Base-by-base conservation (phyloP, 805 yeast genomes). In the Candida qinlingensis region DNA sequence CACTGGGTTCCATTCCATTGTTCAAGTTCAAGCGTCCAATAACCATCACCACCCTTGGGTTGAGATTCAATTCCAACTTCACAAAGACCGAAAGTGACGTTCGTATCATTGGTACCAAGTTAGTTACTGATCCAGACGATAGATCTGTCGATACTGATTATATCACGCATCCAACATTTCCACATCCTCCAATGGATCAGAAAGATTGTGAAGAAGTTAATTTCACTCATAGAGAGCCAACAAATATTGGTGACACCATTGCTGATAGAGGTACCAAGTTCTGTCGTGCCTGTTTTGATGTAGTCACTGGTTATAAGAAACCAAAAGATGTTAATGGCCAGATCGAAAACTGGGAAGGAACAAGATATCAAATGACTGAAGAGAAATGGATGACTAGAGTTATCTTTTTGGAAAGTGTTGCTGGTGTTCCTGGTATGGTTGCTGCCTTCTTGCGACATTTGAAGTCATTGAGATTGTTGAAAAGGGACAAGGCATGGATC, bases 351-450 rank as follows among this genome's bases (percentile, higher is more conserved):
- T 65, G 68, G 40, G 59, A 62, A 41, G 68, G 66, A 44, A 61
- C 62, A 29, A 57, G 76, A 43, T 75, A 71, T 53, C 69, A 69
- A 45, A 79, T 84, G 86, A 79, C 84, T 5, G 77, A 76, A 28
- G 71, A 69, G 46, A 79, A 80, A 58, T 85, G 90, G 90, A 56
- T 85, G 49, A 76, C 80, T 6, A 63, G 85, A 46, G 66, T 76
- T 48, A 77, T 85, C 37, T 82, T 85, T 56, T 71, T 84, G 55
- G 91, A 84, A 63, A 75, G 82, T 51, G 73, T 85, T 48, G 91
- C 91, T 5, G 90, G 88, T 7, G 87, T 84, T n/a, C 91, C 91
- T 1, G 90, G 91, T 9, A 77, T 82, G 73, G 85, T 81, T 42
- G 91, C 87, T 4, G 85, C 85, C 1, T 84, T 83, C 65, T 63